Conservation (phyloP, 345 rosid genomes). For the Crucihimalaya himalaica region DNA sequence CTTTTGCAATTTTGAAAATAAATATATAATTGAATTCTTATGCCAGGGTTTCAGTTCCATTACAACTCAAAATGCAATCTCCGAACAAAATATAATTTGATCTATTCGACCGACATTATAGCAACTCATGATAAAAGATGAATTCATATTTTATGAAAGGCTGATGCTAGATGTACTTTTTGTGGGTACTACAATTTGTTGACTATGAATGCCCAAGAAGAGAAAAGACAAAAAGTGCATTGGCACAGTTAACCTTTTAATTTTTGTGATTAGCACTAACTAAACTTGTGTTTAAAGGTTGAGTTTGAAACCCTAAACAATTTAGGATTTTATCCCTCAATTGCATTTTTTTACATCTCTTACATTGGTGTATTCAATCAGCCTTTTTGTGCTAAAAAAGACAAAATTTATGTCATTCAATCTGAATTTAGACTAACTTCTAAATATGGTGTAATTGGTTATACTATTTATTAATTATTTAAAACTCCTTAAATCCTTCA, state of each 20-base stretch:
- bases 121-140: background rate
- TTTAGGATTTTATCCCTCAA: background rate
- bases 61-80: background rate
- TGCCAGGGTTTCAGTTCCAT: background rate
- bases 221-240: background rate
- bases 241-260: background rate
- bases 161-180: background rate
- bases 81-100: background rate
- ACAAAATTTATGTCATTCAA: no score
- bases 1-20: background rate
- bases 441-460: no score
- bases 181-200: background rate
- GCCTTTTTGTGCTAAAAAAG: no score
- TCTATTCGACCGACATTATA: background rate
- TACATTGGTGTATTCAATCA: background rate
- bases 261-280: background rate
- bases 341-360: background rate
- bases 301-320: background rate
- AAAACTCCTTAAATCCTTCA: no score
- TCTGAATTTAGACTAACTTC: background rate
- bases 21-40: slow-evolving; percentile 2
- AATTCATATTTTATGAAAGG: background rate
- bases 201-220: background rate
- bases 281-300: background rate
- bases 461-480: no score